These are phyloP conservation scores for Cutaneotrichosporon spelunceum DNA, from an alignment of 1,284 basidiomycete genomes.

Conservation along the genomic window DNA sequence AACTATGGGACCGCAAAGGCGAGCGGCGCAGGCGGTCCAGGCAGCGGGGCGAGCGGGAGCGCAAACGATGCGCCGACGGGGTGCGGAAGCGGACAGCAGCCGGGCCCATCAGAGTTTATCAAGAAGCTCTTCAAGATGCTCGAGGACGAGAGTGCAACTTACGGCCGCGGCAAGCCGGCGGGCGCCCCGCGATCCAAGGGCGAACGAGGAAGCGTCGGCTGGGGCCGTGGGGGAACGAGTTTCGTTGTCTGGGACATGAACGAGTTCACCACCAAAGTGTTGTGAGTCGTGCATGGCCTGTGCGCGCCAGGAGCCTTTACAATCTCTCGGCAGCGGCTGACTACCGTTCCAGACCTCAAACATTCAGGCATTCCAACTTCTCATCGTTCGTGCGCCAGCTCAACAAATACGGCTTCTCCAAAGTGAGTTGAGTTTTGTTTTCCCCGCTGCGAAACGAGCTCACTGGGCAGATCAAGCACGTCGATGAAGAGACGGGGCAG, in stretches of 20 bases:
- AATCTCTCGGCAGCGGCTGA: background rate
- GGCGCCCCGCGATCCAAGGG: constrained; percentile 30
- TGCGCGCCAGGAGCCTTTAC: background rate
- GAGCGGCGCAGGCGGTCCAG: background rate
- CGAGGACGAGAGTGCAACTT: constrained; percentile 43
- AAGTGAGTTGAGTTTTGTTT: constrained; percentile 57
- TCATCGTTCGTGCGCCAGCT: constrained; percentile 89
- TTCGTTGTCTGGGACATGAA: constrained; percentile 99
- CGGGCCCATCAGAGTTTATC: constrained; percentile 71
- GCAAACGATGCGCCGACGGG: background rate
- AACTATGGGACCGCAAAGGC: constrained; percentile 4
- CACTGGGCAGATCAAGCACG: constrained; percentile 42
- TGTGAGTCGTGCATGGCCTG: constrained; percentile 50
- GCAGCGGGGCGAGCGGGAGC: constrained; percentile 1
- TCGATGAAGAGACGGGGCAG: constrained; percentile 41
- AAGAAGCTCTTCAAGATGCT: constrained; percentile 84
- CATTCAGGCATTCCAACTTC: constrained; percentile 98
- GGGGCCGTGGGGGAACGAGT: constrained; percentile 80
- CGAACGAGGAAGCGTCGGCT: constrained; percentile 59
- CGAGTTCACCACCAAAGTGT: constrained; percentile 89
- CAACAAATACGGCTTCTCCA: constrained; percentile 99
- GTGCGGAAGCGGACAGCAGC: constrained; percentile 17
- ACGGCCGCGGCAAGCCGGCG: constrained; percentile 37
- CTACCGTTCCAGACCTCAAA: constrained; percentile 60
- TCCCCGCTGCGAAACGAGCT: background rate